Evolutionary conservation across 2,329 filamentous ascomycete species (phyloP), one percentile per base, ranked within the genome.

Genomic region (Ophiostoma sp.): DNA sequence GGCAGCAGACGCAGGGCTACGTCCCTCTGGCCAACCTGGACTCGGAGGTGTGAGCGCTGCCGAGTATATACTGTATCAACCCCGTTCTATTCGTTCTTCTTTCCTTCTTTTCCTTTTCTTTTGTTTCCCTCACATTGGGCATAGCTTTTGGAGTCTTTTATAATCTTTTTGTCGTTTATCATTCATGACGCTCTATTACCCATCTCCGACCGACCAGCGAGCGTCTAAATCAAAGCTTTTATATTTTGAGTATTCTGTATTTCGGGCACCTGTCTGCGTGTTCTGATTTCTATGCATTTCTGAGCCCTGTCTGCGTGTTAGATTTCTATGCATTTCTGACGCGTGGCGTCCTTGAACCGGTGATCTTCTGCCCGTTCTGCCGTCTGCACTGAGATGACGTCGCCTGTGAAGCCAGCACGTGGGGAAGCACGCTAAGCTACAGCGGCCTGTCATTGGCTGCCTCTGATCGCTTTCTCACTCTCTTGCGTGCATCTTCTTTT

Each of bases 1-100:
- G 41, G 66, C 78, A 78, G 71, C 79, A 80, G 70, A 82, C 84
- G 40, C 84, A 81, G 64, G 85, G 85, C 5, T 89, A 89, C 73
- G 84, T 89, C 64, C 84, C 85, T 67, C 76, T 89, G 71, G 79
- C 82, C 66, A 82, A 81, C 67, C 75, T 87, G 69, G 85, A 87
- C 8, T 67, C 62, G 1, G 71, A 71, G 52, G 52, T 65, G n/a
- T 71, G 65, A 27, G 27, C 27, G 27, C 27, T 27, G 27, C 27
- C 27, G 27, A 27, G 27, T 27, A 27, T 27, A 27, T 27, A 27
- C 27, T 27, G 27, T 27, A 27, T 27, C 27, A 27, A 27, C 27
- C 27, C 27, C 2, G 60, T 62, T 44, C 27, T n/a, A 7, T 60
- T 8, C 5, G 14, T 49, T 14, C 55, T n/a, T 40, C 5, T 1